A percentile compares a stretch with the other conserved stretches of the same genome.
Evolutionary conservation across 1,139 yeast genomes (phyloP).

Genomic region (Geotrichum klebahnii): DNA sequence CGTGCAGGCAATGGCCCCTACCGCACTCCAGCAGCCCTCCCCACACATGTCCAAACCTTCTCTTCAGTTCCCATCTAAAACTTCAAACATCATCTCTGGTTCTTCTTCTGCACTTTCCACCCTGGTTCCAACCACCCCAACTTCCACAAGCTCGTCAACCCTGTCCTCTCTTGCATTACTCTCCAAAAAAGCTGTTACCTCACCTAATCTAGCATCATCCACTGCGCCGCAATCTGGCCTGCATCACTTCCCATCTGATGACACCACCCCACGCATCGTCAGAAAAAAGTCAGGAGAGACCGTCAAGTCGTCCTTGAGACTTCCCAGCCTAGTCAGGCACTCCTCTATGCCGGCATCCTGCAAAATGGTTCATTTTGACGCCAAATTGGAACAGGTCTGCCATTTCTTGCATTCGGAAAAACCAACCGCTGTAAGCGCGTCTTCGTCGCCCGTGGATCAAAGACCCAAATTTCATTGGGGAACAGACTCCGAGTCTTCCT

Average conservation of each 20-base stretch:
- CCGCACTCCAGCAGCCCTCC: neutral
- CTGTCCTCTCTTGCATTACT: conserved; percentile 11
- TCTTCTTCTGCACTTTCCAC: conserved; percentile 16
- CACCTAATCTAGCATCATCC: neutral
- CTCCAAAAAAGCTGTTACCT: neutral
- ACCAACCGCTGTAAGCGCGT: conserved; percentile 70
- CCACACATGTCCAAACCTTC: conserved; percentile 1
- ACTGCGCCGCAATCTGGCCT: neutral
- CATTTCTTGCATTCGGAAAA: conserved; percentile 68
- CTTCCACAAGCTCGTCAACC: conserved; percentile 11
- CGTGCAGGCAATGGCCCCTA: conserved; percentile 18
- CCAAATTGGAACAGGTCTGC: conserved; percentile 57
- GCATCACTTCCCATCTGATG: neutral
- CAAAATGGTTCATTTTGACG: conserved; percentile 78
- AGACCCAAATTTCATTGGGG: conserved; percentile 35
- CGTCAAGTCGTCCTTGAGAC: conserved; percentile 67
- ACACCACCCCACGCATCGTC: conserved; percentile 38
- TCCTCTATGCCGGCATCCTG: conserved; percentile 71
- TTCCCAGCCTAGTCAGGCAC: conserved; percentile 48
- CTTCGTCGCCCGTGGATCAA: conserved; percentile 49
- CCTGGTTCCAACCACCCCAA: conserved; percentile 14
- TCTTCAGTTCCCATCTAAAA: neutral
- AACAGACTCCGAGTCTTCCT: conserved; percentile 31
- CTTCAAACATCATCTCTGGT: neutral
- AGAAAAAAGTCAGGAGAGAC: conserved; percentile 79